Evolutionary conservation across 306 rosid genomes (phyloP).

Genomic region (Rosa rugosa): DNA sequence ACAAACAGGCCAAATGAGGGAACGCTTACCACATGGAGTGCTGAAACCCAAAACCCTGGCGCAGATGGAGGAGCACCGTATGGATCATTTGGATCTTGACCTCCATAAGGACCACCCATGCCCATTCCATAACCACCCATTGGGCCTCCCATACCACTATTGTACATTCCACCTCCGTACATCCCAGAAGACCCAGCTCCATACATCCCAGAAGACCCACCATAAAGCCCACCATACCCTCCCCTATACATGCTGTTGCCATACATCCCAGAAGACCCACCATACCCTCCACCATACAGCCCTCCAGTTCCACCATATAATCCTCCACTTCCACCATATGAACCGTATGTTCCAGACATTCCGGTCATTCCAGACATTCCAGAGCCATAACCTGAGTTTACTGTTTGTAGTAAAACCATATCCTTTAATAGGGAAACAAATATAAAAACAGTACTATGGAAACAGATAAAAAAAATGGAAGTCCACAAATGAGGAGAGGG

Average conservation of each 20-base stretch:
- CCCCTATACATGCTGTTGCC: conserved; percentile 79
- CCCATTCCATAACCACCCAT: conserved; percentile 93
- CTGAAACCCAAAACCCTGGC: conserved; percentile 93
- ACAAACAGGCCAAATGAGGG: conserved; percentile 15
- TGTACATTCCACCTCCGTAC: conserved; percentile 95
- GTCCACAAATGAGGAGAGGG: background rate
- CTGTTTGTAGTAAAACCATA: conserved; percentile 62
- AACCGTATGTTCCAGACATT: conserved; percentile 53
- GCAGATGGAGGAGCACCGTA: conserved; percentile 86
- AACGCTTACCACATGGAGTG: conserved; percentile 75
- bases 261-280: too few species aligned
- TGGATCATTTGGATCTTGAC: conserved; percentile 93
- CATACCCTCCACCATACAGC: conserved; percentile 83
- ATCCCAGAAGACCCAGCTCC: conserved; percentile 87
- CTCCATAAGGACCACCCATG: conserved; percentile 88
- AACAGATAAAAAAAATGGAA: conserved; percentile 16
- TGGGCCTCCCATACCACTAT: conserved; percentile 64
- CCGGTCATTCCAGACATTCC: conserved; percentile 65
- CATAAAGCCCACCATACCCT: conserved; percentile 45
- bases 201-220: conserved; percentile 78
- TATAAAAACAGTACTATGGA: background rate
- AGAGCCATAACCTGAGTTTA: conserved; percentile 75
- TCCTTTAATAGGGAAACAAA: conserved; percentile 34
- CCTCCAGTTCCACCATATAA: conserved; percentile 47
- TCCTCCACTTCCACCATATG: conserved; percentile 50